Evolutionary conservation across 1,139 yeast genomes (phyloP).

Genomic region (Geotrichum candidum): DNA sequence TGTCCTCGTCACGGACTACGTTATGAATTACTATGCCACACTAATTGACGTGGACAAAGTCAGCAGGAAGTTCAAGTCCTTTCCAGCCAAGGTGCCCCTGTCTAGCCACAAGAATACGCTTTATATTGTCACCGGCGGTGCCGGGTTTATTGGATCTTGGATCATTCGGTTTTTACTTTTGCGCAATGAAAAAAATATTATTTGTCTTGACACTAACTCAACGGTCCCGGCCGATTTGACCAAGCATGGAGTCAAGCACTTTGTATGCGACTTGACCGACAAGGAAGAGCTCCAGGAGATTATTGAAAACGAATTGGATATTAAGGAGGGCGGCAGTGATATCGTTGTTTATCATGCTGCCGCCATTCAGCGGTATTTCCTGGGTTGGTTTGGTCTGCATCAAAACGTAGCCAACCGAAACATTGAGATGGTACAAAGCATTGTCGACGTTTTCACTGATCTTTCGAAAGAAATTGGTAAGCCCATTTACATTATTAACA

Average conservation of each 20-base stretch:
- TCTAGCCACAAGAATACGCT: constrained; percentile 1
- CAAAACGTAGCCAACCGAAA: constrained; percentile 12
- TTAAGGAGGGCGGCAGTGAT: neutral
- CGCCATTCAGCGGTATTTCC: constrained; percentile 18
- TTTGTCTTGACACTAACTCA: constrained; percentile 23
- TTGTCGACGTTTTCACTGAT: constrained; percentile 13
- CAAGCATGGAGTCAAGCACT: constrained; percentile 25
- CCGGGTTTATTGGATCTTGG: constrained; percentile 35
- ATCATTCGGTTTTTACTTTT: constrained; percentile 29
- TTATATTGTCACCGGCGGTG: constrained; percentile 32
- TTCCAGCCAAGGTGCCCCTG: constrained; percentile 13
- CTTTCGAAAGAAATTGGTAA: neutral
- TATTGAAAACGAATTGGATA: constrained; percentile 3
- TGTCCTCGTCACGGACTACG: constrained; percentile 7
- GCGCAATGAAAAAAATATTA: constrained; percentile 26
- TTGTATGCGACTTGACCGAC: constrained; percentile 21
- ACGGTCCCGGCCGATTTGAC: constrained; percentile 27
- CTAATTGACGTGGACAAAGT: constrained; percentile 12
- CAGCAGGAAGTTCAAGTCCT: constrained; percentile 7
- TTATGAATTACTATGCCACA: constrained; percentile 14
- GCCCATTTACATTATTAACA: constrained; percentile 20
- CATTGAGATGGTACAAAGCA: constrained; percentile 17
- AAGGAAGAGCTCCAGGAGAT: constrained; percentile 17
- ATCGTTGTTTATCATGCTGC: constrained; percentile 24
- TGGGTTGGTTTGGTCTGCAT: constrained; percentile 15